phyloP scores from a whole-genome alignment of 1,284 basidiomycete genomes.

The Vanrija pseudolonga region DNA sequence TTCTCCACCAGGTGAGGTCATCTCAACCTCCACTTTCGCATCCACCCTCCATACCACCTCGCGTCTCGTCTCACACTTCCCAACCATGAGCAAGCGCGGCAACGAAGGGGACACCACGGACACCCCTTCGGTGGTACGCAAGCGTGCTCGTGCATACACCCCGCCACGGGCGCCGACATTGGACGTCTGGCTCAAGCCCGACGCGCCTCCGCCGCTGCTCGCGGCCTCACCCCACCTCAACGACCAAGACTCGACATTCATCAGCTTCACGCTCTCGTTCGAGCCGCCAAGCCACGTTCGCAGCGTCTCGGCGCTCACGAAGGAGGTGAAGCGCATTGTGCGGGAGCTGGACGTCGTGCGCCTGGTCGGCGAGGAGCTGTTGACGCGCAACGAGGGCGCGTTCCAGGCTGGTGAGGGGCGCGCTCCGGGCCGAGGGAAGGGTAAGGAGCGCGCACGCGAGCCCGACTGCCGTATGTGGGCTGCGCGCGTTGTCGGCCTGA shows the following conservation, averaged over 20 bases:
- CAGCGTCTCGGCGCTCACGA: conserved; percentile 20
- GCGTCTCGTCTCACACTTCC: not conserved
- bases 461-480: conserved; percentile 49
- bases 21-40: not conserved
- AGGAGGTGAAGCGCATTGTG: conserved; percentile 32
- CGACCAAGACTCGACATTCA: conserved; percentile 34
- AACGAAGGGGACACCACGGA: not conserved
- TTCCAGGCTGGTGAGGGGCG: conserved; percentile 35
- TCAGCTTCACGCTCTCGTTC: conserved; percentile 34
- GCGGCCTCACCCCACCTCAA: conserved; percentile 37
- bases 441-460: conserved; percentile 36
- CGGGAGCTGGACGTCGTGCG: conserved; percentile 36
- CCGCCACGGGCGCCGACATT: conserved; percentile 17
- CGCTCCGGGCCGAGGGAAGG: conserved; percentile 13
- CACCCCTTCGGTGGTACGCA: not conserved
- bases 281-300: conserved; percentile 26
- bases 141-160: conserved; percentile 10
- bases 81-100: conserved; percentile 4
- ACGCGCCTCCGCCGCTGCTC: conserved; percentile 20
- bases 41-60: not conserved
- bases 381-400: conserved; percentile 30
- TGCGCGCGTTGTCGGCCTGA: conserved; percentile 30
- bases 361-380: conserved; percentile 25
- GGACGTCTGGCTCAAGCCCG: conserved; percentile 41
- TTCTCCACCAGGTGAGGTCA: not conserved